These are phyloP conservation scores for Hypoxylon sp. DNA, from an alignment of 2,329 filamentous ascomycete genomes.

Conservation along the genomic window DNA sequence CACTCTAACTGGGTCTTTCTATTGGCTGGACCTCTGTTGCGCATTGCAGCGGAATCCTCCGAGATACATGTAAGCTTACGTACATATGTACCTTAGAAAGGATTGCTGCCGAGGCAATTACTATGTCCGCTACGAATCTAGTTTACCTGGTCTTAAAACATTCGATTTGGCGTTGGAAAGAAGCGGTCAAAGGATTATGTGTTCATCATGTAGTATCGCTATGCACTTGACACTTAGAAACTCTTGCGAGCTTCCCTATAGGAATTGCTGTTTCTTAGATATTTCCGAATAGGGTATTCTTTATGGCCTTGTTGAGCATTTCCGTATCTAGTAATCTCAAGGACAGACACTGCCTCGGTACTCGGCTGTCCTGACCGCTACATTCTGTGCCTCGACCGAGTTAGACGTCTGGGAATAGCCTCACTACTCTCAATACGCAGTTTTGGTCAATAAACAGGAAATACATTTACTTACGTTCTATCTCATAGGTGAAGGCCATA, in stretches of 20 bases:
- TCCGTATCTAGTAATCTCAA: conserved; percentile 4
- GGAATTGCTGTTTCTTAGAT: background rate
- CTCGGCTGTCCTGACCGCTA: background rate
- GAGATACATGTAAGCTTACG: conserved; percentile 21
- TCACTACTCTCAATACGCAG: background rate
- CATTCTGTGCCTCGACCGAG: background rate
- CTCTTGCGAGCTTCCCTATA: conserved; percentile 3
- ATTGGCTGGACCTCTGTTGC: conserved; percentile 9
- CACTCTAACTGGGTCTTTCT: background rate
- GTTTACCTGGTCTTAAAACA: background rate
- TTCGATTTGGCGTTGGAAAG: conserved; percentile 5
- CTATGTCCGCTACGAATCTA: background rate
- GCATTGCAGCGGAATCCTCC: conserved; percentile 14
- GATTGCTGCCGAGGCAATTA: conserved; percentile 12
- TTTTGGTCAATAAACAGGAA: background rate
- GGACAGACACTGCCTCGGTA: conserved; percentile 6
- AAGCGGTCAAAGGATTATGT: conserved; percentile 11
- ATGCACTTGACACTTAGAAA: background rate
- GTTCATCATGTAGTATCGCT: conserved; percentile 5
- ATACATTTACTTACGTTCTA: background rate
- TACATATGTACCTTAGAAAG: conserved; percentile 11
- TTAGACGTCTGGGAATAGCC: background rate
- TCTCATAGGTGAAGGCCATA: background rate
- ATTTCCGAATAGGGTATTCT: conserved; percentile 3
- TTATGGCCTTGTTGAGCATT: background rate